A percentile compares a stretch with the other conserved stretches of the same genome.
phyloP scores from a whole-genome alignment of 345 rosid species.

The Salix viminalis region DNA sequence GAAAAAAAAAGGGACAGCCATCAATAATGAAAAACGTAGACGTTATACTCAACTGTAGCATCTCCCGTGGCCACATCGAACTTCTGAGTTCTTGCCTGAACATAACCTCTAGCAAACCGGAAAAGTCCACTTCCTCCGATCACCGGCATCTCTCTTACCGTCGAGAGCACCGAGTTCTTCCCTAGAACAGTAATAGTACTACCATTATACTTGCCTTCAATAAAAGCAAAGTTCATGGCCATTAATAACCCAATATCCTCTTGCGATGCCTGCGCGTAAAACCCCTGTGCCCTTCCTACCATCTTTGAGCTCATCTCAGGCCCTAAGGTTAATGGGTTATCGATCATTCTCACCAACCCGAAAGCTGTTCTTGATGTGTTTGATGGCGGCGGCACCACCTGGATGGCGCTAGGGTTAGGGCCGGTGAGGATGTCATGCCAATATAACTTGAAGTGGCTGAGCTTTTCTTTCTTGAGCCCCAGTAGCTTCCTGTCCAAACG shows the following conservation, averaged over 20 bases:
- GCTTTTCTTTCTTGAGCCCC: constrained; percentile 35
- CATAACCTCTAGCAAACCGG: constrained; percentile 76
- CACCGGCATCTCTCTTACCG: constrained; percentile 73
- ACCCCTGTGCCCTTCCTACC: constrained; percentile 74
- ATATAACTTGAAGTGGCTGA: constrained; percentile 38
- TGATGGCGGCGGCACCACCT: constrained; percentile 19
- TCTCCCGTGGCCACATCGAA: constrained; percentile 20
- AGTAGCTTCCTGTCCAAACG: constrained; percentile 22
- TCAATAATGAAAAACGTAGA: constrained; percentile 17
- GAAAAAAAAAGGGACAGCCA: background rate
- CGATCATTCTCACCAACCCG: constrained; percentile 55
- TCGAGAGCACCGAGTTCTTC: constrained; percentile 45
- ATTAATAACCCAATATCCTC: constrained; percentile 54
- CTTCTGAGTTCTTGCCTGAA: constrained; percentile 41
- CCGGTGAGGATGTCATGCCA: constrained; percentile 59
- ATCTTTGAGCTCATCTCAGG: constrained; percentile 49
- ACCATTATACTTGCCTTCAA: constrained; percentile 63
- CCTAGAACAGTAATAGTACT: constrained; percentile 65
- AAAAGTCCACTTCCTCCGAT: constrained; percentile 73
- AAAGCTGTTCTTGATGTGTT: constrained; percentile 35
- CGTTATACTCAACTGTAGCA: constrained; percentile 9
- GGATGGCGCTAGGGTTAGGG: constrained; percentile 27
- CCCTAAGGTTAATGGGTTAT: constrained; percentile 56
- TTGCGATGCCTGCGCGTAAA: constrained; percentile 52
- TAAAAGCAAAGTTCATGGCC: constrained; percentile 66